phyloP scores from a whole-genome alignment of 805 yeast species.

The Barnettozyma salicaria region DNA sequence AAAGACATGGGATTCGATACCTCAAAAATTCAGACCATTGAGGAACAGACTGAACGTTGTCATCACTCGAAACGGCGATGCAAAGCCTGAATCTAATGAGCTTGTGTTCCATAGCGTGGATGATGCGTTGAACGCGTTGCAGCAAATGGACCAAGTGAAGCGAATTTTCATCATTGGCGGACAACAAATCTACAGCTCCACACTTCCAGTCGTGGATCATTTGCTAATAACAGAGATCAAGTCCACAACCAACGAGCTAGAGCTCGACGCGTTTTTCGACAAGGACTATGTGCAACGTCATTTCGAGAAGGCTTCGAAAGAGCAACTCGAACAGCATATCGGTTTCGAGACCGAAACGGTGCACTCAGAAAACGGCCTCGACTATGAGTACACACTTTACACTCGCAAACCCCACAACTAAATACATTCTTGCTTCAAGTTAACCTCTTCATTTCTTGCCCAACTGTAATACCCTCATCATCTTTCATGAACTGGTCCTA shows the following conservation, averaged over 20 bases:
- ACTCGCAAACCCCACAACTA: too few relatives aligned
- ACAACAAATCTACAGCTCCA: slow-evolving; percentile 70
- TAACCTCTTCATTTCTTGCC: too few relatives aligned
- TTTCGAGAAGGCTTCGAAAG: slow-evolving; percentile 34
- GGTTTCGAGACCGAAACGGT: slow-evolving; percentile 28
- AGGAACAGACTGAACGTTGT: slow-evolving; percentile 71
- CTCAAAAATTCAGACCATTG: slow-evolving; percentile 75
- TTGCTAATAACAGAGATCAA: slow-evolving; percentile 66
- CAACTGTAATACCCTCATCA: too few relatives aligned
- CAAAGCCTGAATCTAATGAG: slow-evolving; percentile 18
- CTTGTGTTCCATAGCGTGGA: slow-evolving; percentile 37
- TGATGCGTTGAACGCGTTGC: slow-evolving; percentile 35
- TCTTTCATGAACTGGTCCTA: too few relatives aligned
- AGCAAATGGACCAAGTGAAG: slow-evolving; percentile 33
- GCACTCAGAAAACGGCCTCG: slow-evolving; percentile 42
- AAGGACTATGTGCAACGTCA: slow-evolving; percentile 25
- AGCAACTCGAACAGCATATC: slow-evolving; percentile 34
- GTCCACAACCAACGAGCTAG: slow-evolving; percentile 27
- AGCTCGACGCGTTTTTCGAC: slow-evolving; percentile 69
- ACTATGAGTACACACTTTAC: slow-evolving; percentile 61
- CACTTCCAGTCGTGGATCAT: slow-evolving; percentile 40
- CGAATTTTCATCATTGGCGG: slow-evolving; percentile 88
- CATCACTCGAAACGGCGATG: slow-evolving; percentile 44
- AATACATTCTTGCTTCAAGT: too few relatives aligned
- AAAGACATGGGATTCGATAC: slow-evolving; percentile 93